A percentile compares a stretch with the other conserved stretches of the same genome.
phyloP scores from a whole-genome alignment of 2,329 filamentous ascomycete genomes.

The Diaporthe sp. region DNA sequence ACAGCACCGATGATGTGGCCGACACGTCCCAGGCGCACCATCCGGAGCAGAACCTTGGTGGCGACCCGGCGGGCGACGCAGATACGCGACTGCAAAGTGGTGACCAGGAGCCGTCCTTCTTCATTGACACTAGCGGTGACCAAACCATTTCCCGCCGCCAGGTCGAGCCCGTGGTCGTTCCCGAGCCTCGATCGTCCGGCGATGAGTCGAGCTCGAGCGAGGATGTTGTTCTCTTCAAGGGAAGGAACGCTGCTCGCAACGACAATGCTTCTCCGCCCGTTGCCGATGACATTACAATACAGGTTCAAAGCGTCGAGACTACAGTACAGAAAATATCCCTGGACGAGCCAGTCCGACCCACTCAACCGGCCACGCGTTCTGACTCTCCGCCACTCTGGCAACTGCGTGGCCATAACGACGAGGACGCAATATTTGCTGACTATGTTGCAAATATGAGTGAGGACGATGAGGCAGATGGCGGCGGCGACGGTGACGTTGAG shows the following conservation, averaged over 20 bases:
- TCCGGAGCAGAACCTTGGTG: background rate
- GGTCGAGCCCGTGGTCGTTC: constrained; percentile 33
- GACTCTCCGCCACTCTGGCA: constrained; percentile 31
- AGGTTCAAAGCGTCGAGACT: constrained; percentile 31
- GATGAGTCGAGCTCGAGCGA: constrained; percentile 68
- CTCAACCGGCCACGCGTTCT: background rate
- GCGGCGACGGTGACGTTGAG: constrained; percentile 43
- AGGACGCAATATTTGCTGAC: constrained; percentile 71
- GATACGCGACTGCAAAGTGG: background rate
- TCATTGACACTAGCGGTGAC: constrained; percentile 51
- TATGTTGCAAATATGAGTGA: constrained; percentile 76
- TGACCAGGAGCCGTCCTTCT: constrained; percentile 42
- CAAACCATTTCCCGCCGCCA: constrained; percentile 35
- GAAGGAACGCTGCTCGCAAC: constrained; percentile 39
- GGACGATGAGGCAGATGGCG: constrained; percentile 45
- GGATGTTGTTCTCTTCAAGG: constrained; percentile 76
- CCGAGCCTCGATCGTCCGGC: constrained; percentile 37
- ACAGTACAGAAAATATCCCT: constrained; percentile 32
- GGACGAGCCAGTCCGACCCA: constrained; percentile 8
- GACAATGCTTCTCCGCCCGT: constrained; percentile 13
- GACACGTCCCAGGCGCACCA: background rate
- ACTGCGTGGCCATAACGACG: constrained; percentile 39
- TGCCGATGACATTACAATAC: constrained; percentile 42
- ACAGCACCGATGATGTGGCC: background rate
- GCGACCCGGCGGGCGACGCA: constrained; percentile 21